phyloP scores from a whole-genome alignment of 306 rosid species.

The Cicer cuneatum region DNA sequence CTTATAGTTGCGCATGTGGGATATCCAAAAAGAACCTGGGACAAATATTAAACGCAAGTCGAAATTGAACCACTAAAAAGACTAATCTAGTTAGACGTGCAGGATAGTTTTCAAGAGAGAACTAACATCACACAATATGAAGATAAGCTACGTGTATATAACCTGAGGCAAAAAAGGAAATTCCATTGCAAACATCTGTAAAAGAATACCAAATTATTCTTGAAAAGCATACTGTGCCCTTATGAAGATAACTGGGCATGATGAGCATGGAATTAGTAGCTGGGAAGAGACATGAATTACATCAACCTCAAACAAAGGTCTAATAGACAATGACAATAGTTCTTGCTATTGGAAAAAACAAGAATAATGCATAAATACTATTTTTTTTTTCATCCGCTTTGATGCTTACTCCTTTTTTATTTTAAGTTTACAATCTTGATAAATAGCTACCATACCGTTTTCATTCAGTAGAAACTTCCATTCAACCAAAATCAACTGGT shows the following conservation, averaged over 20 bases:
- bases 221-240: background rate
- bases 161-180: background rate
- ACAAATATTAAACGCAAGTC: background rate
- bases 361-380: constrained; percentile 12
- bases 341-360: constrained; percentile 18
- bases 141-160: too few relatives aligned
- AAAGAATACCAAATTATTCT: constrained; percentile 13
- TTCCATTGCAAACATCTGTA: constrained; percentile 9
- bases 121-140: too few relatives aligned
- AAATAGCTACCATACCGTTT: constrained; percentile 8
- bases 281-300: background rate
- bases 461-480: constrained; percentile 30
- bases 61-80: background rate
- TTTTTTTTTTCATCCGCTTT: constrained; percentile 4
- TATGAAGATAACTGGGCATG: background rate
- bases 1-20: too few relatives aligned
- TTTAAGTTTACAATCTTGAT: background rate
- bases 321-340: background rate
- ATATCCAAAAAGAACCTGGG: background rate
- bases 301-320: background rate
- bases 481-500: constrained; percentile 27
- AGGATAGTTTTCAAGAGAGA: too few relatives aligned
- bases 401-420: constrained; percentile 27
- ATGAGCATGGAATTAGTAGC: background rate
- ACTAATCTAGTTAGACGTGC: background rate